A percentile compares a stretch with the other conserved stretches of the same genome.
These are phyloP conservation scores for Bruguiera parviflora DNA, from an alignment of 345 rosid genomes.

Conservation along the genomic window DNA sequence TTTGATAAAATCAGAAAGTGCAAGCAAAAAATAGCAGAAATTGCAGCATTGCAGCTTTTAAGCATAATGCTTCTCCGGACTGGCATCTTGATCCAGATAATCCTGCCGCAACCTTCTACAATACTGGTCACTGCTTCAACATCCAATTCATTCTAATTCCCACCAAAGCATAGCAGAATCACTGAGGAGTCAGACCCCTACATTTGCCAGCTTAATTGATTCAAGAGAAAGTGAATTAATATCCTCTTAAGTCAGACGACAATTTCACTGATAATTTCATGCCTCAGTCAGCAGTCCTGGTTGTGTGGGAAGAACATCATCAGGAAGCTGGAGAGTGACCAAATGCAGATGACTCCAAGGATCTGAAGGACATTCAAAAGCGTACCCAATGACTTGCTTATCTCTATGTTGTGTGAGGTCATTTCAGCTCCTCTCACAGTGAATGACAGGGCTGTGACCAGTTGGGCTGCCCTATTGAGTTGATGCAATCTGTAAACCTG, in stretches of 20 bases:
- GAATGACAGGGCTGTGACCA: constrained; percentile 90
- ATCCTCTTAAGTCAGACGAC: constrained; percentile 3
- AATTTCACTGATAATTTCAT: constrained; percentile 11
- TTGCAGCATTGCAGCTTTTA: constrained; percentile 3
- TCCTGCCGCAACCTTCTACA: constrained; percentile 16
- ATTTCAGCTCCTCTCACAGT: constrained; percentile 86
- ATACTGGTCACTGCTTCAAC: constrained; percentile 9
- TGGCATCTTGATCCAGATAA: constrained; percentile 14
- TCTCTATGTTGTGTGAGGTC: constrained; percentile 81
- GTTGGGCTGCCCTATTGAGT: constrained; percentile 89
- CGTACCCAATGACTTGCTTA: constrained; percentile 75
- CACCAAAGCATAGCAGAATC: constrained; percentile 8
- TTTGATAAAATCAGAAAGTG: constrained; percentile 14
- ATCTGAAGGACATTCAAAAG: constrained; percentile 83
- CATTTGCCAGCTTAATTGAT: constrained; percentile 5
- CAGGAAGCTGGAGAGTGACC: constrained; percentile 95
- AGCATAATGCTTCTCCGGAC: constrained; percentile 6
- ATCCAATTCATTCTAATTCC: not conserved
- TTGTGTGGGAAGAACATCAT: constrained; percentile 56
- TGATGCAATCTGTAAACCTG: constrained; percentile 98
- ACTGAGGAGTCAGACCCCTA: not conserved
- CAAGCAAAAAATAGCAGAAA: constrained; percentile 6
- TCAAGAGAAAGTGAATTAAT: constrained; percentile 12
- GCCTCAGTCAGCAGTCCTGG: constrained; percentile 26
- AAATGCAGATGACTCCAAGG: constrained; percentile 84